phyloP scores from a whole-genome alignment of 495 filamentous ascomycete species.

The Sphaerosporella brunnea region DNA sequence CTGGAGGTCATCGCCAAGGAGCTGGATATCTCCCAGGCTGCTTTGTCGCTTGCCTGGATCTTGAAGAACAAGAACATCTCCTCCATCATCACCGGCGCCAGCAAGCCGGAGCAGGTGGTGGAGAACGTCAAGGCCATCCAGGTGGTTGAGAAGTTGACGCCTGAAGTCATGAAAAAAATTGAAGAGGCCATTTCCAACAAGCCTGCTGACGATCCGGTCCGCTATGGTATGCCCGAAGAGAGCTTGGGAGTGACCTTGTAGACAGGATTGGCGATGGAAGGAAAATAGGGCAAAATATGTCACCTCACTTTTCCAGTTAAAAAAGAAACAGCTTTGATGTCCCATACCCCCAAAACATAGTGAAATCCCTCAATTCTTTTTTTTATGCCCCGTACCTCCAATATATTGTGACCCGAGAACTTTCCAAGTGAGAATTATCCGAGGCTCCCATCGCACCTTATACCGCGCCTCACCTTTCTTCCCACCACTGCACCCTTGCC shows the following conservation, averaged over 20 bases:
- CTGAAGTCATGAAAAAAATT: conserved; percentile 51
- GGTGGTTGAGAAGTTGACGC: conserved; percentile 43
- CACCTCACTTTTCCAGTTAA: too few species aligned
- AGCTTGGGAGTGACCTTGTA: conserved; percentile 1
- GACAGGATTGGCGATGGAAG: too few species aligned
- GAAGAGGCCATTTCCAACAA: conserved; percentile 48
- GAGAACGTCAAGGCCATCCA: conserved; percentile 50
- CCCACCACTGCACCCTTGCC: too few species aligned
- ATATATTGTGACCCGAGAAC: too few species aligned
- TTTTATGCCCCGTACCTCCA: too few species aligned
- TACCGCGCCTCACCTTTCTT: too few species aligned
- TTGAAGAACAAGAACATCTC: conserved; percentile 58
- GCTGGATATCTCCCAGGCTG: conserved; percentile 45
- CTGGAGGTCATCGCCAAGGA: conserved; percentile 48
- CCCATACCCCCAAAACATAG: too few species aligned
- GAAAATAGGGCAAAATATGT: too few species aligned
- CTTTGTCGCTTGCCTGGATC: conserved; percentile 62
- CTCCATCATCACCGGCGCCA: conserved; percentile 62
- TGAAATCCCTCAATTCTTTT: too few species aligned
- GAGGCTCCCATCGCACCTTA: too few species aligned
- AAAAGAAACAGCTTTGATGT: too few species aligned
- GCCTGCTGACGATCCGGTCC: conserved; percentile 29
- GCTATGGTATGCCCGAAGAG: conserved; percentile 9
- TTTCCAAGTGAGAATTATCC: too few species aligned
- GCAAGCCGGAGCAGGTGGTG: conserved; percentile 50